A percentile compares a stretch with the other conserved stretches of the same genome.
These are phyloP conservation scores for Suillus alpinus DNA, from an alignment of 768 basidiomycete species.

Conservation along the genomic window DNA sequence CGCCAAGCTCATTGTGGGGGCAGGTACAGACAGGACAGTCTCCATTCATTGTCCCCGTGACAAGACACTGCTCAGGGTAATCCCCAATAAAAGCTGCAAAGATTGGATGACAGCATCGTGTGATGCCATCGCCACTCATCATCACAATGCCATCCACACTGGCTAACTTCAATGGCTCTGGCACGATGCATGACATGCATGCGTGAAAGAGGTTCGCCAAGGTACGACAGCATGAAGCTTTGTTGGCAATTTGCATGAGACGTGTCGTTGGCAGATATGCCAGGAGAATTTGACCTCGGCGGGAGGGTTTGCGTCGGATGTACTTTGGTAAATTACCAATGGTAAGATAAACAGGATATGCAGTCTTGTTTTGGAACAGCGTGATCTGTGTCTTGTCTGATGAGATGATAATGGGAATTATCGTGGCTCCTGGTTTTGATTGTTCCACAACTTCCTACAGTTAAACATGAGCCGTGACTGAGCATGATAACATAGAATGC, in stretches of 20 bases:
- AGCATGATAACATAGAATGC: slow-evolving; percentile 3
- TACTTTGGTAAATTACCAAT: slow-evolving; percentile 40
- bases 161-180: slow-evolving; percentile 26
- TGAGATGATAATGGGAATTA: slow-evolving; percentile 14
- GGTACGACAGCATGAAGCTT: slow-evolving; percentile 21
- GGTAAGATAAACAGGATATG: slow-evolving; percentile 21
- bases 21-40: slow-evolving; percentile 14
- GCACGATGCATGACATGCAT: slow-evolving; percentile 28
- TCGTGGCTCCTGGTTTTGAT: slow-evolving; percentile 4
- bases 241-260: slow-evolving; percentile 4
- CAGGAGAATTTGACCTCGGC: background rate
- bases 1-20: slow-evolving; percentile 6
- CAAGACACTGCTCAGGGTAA: slow-evolving; percentile 18
- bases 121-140: slow-evolving; percentile 32
- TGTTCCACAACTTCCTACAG: slow-evolving; percentile 16
- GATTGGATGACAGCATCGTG: slow-evolving; percentile 34
- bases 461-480: background rate
- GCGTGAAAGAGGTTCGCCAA: slow-evolving; percentile 38
- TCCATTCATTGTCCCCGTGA: slow-evolving; percentile 11
- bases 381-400: slow-evolving; percentile 21
- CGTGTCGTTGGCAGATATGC: slow-evolving; percentile 12
- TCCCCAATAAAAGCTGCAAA: slow-evolving; percentile 18
- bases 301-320: background rate
- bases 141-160: slow-evolving; percentile 31
- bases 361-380: slow-evolving; percentile 15